These are phyloP conservation scores for Phialophora macrospora DNA, from an alignment of 2,329 filamentous ascomycete species.

Conservation along the genomic window DNA sequence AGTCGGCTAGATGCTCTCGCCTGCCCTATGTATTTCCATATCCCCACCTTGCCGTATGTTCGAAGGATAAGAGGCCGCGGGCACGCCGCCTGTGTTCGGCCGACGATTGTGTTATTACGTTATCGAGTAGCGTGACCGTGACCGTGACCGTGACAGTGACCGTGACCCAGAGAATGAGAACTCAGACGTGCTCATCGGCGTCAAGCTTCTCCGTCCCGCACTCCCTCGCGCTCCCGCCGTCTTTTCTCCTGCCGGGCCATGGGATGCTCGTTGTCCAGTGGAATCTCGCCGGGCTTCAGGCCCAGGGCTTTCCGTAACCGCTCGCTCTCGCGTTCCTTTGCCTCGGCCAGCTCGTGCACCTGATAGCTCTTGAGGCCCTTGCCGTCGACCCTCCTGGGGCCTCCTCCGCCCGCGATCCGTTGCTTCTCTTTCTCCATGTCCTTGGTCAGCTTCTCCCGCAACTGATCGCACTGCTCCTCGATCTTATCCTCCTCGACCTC, in stretches of 20 bases:
- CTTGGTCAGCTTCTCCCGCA: constrained; percentile 67
- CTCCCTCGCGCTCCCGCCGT: constrained; percentile 48
- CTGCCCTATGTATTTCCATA: no score
- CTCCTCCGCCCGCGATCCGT: constrained; percentile 43
- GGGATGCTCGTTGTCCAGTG: constrained; percentile 43
- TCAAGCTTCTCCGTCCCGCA: constrained; percentile 42
- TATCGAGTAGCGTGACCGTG: no score
- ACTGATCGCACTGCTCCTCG: constrained; percentile 71
- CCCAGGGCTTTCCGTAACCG: constrained; percentile 82
- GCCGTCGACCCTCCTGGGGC: constrained; percentile 40
- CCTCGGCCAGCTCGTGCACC: constrained; percentile 93
- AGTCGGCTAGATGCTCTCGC: background rate
- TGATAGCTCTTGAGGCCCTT: constrained; percentile 83
- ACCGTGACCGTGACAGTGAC: no score
- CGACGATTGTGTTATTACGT: background rate
- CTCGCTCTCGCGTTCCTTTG: constrained; percentile 95
- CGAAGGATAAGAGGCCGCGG: background rate
- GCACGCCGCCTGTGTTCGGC: background rate
- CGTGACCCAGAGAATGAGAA: background rate
- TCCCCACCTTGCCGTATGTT: background rate
- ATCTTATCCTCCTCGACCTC: constrained; percentile 87
- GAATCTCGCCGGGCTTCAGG: constrained; percentile 70
- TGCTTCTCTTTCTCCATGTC: constrained; percentile 54
- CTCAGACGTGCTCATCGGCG: constrained; percentile 42
- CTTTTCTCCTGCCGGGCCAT: constrained; percentile 55